Evolutionary conservation across 805 yeast species (phyloP).

Genomic region (Brettanomyces anomalus): DNA sequence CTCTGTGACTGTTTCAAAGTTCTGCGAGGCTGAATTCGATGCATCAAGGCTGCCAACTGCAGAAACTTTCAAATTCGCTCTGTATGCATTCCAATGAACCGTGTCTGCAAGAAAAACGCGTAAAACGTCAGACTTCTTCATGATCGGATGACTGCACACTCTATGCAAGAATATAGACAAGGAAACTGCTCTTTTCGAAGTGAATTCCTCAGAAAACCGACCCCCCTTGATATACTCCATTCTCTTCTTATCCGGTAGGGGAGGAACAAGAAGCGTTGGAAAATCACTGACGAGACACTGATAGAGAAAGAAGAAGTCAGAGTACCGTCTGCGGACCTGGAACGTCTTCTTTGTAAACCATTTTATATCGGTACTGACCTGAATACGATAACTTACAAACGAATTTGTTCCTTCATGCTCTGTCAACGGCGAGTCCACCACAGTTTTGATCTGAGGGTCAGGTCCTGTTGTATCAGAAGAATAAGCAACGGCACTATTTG

Average conservation of each 20-base stretch:
- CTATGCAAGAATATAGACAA: constrained; percentile 68
- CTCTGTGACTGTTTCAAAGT: constrained; percentile 76
- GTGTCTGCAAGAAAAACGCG: constrained; percentile 61
- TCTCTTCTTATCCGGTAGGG: constrained; percentile 87
- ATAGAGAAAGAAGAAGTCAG: constrained; percentile 75
- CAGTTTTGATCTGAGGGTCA: constrained; percentile 25
- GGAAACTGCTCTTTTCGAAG: constrained; percentile 72
- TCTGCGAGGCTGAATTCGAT: constrained; percentile 15
- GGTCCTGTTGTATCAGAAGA: not conserved
- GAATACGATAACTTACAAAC: constrained; percentile 63
- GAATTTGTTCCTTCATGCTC: constrained; percentile 71
- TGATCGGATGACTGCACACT: constrained; percentile 62
- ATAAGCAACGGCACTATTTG: not conserved
- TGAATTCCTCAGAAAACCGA: constrained; percentile 78
- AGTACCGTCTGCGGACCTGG: constrained; percentile 68
- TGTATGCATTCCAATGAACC: constrained; percentile 64
- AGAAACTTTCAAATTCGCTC: constrained; percentile 39
- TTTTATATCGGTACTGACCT: constrained; percentile 57
- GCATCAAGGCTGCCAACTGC: constrained; percentile 14
- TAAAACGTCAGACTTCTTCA: constrained; percentile 62
- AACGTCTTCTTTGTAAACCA: constrained; percentile 36
- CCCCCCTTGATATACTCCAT: constrained; percentile 92
- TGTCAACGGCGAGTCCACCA: constrained; percentile 53
- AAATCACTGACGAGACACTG: constrained; percentile 67
- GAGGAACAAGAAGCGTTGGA: constrained; percentile 85